Percentiles rank a stretch among this genome's conserved stretches.
Conservation (phyloP, 768 basidiomycete species). For the Boletus rubroflammeus region DNA sequence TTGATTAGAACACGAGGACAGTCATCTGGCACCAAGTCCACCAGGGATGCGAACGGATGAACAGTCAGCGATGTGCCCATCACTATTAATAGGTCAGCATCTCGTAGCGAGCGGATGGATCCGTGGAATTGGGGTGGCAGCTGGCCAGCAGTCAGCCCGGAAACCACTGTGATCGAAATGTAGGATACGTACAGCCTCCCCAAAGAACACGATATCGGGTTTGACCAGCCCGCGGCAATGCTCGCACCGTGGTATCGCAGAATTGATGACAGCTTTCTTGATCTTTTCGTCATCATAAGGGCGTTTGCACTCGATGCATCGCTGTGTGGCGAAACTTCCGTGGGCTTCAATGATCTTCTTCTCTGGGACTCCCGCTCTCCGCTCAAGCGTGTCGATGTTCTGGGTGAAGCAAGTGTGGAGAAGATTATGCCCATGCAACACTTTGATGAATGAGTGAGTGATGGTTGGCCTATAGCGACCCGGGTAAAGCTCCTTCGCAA, state of each 20-base stretch:
- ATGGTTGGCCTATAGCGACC: slow-evolving; percentile 84
- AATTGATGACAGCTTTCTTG: slow-evolving; percentile 54
- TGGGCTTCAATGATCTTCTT: slow-evolving; percentile 89
- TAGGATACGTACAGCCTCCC: slow-evolving; percentile 57
- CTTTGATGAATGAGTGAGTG: slow-evolving; percentile 85
- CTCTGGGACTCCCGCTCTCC: slow-evolving; percentile 71
- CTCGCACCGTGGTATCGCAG: slow-evolving; percentile 59
- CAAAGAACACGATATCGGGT: slow-evolving; percentile 95
- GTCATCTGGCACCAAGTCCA: slow-evolving; percentile 45
- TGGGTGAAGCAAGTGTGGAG: slow-evolving; percentile 84
- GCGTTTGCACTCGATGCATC: slow-evolving; percentile 71
- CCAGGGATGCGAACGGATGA: slow-evolving; percentile 82
- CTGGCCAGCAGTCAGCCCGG: slow-evolving; percentile 34
- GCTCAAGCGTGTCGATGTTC: slow-evolving; percentile 91
- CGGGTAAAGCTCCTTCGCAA: slow-evolving; percentile 92
- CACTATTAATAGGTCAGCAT: slow-evolving; percentile 86
- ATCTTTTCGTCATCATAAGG: slow-evolving; percentile 66
- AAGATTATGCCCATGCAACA: slow-evolving; percentile 65
- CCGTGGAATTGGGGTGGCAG: slow-evolving; percentile 69
- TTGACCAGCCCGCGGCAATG: slow-evolving; percentile 74
- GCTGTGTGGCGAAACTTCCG: slow-evolving; percentile 87
- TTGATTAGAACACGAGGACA: slow-evolving; percentile 91
- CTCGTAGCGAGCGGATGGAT: slow-evolving; percentile 46
- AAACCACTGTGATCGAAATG: not conserved
- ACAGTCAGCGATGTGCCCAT: slow-evolving; percentile 90